Base-by-base conservation (phyloP, 768 basidiomycete genomes). In the Psilocybe cubensis region DNA sequence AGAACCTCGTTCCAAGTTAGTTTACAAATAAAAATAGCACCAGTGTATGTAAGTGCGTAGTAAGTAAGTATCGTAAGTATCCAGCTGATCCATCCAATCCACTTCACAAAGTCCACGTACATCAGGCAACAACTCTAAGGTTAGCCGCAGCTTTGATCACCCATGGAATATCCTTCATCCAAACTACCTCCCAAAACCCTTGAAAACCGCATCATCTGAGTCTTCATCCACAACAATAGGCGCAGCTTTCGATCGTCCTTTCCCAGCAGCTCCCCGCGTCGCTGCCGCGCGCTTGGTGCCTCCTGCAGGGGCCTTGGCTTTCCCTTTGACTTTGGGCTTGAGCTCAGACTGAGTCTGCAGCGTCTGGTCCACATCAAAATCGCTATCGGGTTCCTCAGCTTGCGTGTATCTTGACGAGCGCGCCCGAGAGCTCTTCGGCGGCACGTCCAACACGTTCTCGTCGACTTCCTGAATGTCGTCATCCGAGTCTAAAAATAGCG, bases 121-220 rank as follows among this genome's bases (percentile, higher is more conserved):
- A n/a, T n/a, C n/a, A n/a, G n/a, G n/a, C n/a, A n/a, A n/a, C n/a
- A n/a, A n/a, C n/a, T n/a, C n/a, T n/a, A n/a, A n/a, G n/a, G n/a
- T n/a, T n/a, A n/a, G n/a, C n/a, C n/a, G n/a, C n/a, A 46, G 2
- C 23, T 4, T 12, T 3, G 21, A 46, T 10, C 9, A 28, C 17
- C 43, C 12, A 38, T 27, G 3, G 10, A 47, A 24, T 9, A 33
- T 24, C 47, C 42, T 18, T 28, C 23, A 24, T 9, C 40, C 23
- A 35, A 24, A 62, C 60, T 29, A 50, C 62, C 67, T 69, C 74
- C 67, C 66, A 74, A 88, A 88, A 5, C 88, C 88, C 61, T 81
- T 83, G 73, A 91, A 91, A n/a, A 84, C 82, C 25, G 79, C 81
- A 5, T 90, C 85, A 63, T 90, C 89, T 9, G 86, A 88, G 67